Conservation (phyloP, 2,329 filamentous ascomycete genomes). For the Paraphaeosphaeria minitans region DNA sequence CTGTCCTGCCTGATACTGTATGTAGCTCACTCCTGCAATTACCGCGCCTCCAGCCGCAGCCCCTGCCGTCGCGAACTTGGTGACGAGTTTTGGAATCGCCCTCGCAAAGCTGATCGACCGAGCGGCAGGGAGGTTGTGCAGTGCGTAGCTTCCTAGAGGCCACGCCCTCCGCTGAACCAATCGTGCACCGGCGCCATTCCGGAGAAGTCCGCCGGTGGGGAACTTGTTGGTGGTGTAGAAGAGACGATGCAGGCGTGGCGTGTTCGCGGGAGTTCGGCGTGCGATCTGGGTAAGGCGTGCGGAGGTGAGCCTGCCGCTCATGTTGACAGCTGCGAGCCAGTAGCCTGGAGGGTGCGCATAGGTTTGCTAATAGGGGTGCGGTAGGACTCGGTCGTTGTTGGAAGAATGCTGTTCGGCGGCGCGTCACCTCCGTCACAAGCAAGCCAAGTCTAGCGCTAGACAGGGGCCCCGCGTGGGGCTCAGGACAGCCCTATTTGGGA, state of each 20-base stretch:
- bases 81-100: conserved; percentile 80
- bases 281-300: conserved; percentile 71
- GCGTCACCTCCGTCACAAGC: conserved; percentile 9
- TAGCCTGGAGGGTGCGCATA: conserved; percentile 24
- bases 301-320: conserved; percentile 78
- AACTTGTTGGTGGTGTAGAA: conserved; percentile 39
- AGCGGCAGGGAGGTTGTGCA: conserved; percentile 76
- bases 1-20: conserved; percentile 93
- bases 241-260: conserved; percentile 53
- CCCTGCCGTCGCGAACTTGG: conserved; percentile 86
- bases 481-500: not conserved
- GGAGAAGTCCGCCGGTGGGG: conserved; percentile 46
- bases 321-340: conserved; percentile 41
- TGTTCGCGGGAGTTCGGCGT: conserved; percentile 67
- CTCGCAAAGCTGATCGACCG: conserved; percentile 70
- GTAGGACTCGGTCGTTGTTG: not conserved
- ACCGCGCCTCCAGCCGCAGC: conserved; percentile 90
- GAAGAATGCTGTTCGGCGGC: conserved; percentile 15
- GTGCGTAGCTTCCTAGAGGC: conserved; percentile 76
- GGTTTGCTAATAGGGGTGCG: not conserved
- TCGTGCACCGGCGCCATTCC: conserved; percentile 42
- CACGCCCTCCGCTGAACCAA: conserved; percentile 64
- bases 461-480: conserved; percentile 11
- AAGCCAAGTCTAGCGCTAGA: conserved; percentile 3
- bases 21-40: conserved; percentile 84